Percentiles rank a stretch among this genome's conserved stretches.
Evolutionary conservation across 768 basidiomycete genomes (phyloP).

Genomic region (Chiua virens): DNA sequence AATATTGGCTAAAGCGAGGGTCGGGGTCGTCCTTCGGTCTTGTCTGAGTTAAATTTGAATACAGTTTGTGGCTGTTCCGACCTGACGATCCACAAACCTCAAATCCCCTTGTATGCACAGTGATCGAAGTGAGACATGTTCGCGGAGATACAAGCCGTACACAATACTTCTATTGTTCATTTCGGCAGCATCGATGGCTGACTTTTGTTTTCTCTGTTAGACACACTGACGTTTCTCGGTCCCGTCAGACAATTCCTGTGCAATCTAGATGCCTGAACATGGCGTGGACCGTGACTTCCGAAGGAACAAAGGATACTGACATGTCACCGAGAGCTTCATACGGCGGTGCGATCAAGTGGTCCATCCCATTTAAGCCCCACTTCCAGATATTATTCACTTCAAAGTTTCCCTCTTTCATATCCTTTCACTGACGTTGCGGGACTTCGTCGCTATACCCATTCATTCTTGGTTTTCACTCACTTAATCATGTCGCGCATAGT

Average conservation of each 20-base stretch:
- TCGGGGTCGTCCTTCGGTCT: background rate
- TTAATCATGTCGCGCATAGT: slow-evolving; percentile 27
- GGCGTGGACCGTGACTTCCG: background rate
- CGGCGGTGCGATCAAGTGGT: slow-evolving; percentile 9
- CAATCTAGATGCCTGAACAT: slow-evolving; percentile 2
- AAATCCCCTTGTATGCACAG: slow-evolving; percentile 15
- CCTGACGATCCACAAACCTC: background rate
- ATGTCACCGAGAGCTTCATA: slow-evolving; percentile 8
- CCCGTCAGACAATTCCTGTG: slow-evolving; percentile 5
- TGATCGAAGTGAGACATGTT: slow-evolving; percentile 35
- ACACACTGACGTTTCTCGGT: slow-evolving; percentile 7
- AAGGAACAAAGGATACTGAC: slow-evolving; percentile 25
- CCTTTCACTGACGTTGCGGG: slow-evolving; percentile 42
- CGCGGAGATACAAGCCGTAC: slow-evolving; percentile 7
- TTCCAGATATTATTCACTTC: slow-evolving; percentile 3
- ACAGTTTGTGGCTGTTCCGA: slow-evolving; percentile 13
- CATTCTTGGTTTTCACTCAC: slow-evolving; percentile 4
- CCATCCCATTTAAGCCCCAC: slow-evolving; percentile 20
- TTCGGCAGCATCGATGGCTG: slow-evolving; percentile 1
- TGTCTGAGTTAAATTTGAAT: slow-evolving; percentile 1
- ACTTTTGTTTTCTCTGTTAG: slow-evolving; percentile 25
- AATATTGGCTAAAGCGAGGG: background rate
- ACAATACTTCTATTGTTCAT: slow-evolving; percentile 25
- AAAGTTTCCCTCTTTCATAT: slow-evolving; percentile 4
- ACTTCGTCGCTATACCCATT: slow-evolving; percentile 39